Percentiles rank a stretch among this genome's conserved stretches.
These are phyloP conservation scores for Blastobotrys arbuscula DNA, from an alignment of 1,139 yeast species.

Conservation along the genomic window DNA sequence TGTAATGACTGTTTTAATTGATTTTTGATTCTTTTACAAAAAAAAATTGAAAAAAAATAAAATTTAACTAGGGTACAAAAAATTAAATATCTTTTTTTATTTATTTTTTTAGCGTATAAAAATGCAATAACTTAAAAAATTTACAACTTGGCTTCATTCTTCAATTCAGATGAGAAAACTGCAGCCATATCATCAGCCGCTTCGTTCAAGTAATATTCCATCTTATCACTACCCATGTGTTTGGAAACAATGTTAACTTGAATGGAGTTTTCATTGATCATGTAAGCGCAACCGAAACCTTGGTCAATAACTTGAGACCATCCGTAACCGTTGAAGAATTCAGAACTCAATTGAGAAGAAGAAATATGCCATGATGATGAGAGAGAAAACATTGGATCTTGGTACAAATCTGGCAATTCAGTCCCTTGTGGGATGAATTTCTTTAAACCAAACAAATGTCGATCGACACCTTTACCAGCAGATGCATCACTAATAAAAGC, in stretches of 20 bases:
- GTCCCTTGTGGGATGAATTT: slow-evolving; percentile 60
- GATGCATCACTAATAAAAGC: slow-evolving; percentile 71
- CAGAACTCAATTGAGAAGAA: slow-evolving; percentile 86
- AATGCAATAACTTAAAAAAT: not conserved
- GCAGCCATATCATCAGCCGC: slow-evolving; percentile 80
- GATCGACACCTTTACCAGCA: slow-evolving; percentile 85
- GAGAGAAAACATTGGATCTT: slow-evolving; percentile 70
- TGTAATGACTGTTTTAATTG: not conserved
- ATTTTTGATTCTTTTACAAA: not conserved
- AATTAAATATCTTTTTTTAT: not conserved
- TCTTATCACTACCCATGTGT: slow-evolving; percentile 60
- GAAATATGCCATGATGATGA: slow-evolving; percentile 83
- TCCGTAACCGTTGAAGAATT: slow-evolving; percentile 88
- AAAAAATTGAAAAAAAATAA: no score
- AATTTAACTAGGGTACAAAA: no score
- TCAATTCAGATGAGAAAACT: slow-evolving; percentile 42
- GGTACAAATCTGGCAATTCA: slow-evolving; percentile 62
- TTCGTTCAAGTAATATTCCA: slow-evolving; percentile 66
- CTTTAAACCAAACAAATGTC: slow-evolving; percentile 88
- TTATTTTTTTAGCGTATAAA: not conserved
- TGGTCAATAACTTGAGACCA: slow-evolving; percentile 94
- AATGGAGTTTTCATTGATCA: slow-evolving; percentile 79
- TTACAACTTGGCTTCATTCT: slow-evolving; percentile 33
- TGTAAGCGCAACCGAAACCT: slow-evolving; percentile 92
- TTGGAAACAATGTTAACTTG: slow-evolving; percentile 82